Percentiles rank a stretch among this genome's conserved stretches.
Evolutionary conservation across 371 early-diverging fungal species (phyloP).

Genomic region (Amoeboaphelidium protococcarum): DNA sequence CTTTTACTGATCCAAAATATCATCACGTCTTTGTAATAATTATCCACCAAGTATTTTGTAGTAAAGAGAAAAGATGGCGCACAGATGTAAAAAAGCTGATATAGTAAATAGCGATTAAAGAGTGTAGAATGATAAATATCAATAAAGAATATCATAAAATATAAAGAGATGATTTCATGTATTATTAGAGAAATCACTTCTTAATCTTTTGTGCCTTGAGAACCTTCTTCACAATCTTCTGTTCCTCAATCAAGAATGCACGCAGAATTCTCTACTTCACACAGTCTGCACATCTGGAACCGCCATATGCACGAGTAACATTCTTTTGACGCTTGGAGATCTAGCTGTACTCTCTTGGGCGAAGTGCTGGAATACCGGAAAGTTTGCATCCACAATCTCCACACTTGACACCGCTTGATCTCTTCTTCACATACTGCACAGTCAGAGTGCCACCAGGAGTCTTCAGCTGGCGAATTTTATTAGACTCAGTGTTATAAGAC

Average conservation of each 20-base stretch:
- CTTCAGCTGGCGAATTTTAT: slow-evolving; percentile 83
- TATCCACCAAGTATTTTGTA: too few species aligned
- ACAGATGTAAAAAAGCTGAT: too few species aligned
- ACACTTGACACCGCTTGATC: slow-evolving; percentile 70
- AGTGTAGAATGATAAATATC: too few species aligned
- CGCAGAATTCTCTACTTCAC: slow-evolving; percentile 79
- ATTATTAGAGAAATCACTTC: too few species aligned
- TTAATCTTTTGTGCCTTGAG: slow-evolving; percentile 60
- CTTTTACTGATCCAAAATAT: too few species aligned
- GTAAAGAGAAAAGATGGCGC: too few species aligned
- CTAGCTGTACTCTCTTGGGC: slow-evolving; percentile 64
- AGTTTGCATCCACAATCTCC: slow-evolving; percentile 74
- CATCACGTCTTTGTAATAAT: too few species aligned
- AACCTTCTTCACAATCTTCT: slow-evolving; percentile 96
- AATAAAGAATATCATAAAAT: too few species aligned
- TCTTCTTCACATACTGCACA: slow-evolving; percentile 75
- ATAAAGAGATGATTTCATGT: too few species aligned
- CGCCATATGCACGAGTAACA: slow-evolving; percentile 91
- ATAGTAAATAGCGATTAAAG: too few species aligned
- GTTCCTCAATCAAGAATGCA: slow-evolving; percentile 96
- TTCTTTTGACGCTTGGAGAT: slow-evolving; percentile 76
- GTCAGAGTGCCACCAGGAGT: slow-evolving; percentile 88
- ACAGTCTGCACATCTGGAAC: slow-evolving; percentile 72
- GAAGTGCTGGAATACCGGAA: slow-evolving; percentile 54
- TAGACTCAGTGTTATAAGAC: slow-evolving; percentile 96